Percentiles rank a stretch among this genome's conserved stretches.
phyloP scores from a whole-genome alignment of 306 rosid genomes.

The Castanea mollissima region DNA sequence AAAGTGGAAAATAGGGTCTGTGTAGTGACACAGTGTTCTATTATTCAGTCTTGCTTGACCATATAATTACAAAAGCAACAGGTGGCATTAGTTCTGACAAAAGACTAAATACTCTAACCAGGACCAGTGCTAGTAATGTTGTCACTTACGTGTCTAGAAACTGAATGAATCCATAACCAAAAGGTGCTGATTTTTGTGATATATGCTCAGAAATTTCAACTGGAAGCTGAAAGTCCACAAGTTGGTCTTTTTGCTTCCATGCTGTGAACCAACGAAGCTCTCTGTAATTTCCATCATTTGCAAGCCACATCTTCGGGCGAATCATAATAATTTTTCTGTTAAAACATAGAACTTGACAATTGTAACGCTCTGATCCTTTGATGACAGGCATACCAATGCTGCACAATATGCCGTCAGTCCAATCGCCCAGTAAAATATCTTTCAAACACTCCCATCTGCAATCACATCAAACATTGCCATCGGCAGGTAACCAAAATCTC shows the following conservation, averaged over 20 bases:
- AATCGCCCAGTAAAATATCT: constrained; percentile 71
- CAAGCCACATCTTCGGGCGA: constrained; percentile 92
- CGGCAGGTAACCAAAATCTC: neutral
- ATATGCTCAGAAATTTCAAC: constrained; percentile 58
- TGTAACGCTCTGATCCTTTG: constrained; percentile 83
- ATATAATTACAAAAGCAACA: neutral
- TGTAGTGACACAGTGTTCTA: neutral
- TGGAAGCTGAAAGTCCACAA: constrained; percentile 78
- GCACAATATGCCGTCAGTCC: constrained; percentile 88
- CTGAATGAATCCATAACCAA: constrained; percentile 88
- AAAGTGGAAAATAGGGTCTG: neutral
- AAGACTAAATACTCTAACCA: neutral
- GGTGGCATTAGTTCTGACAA: neutral
- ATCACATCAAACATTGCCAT: constrained; percentile 6
- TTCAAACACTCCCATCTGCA: constrained; percentile 96
- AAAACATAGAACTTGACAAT: constrained; percentile 76
- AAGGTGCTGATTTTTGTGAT: constrained; percentile 67
- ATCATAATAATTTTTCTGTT: constrained; percentile 82
- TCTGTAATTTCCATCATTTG: constrained; percentile 95
- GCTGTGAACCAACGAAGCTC: constrained; percentile 98
- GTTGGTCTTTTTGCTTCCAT: constrained; percentile 75
- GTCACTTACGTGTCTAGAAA: constrained; percentile 83
- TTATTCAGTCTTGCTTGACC: neutral
- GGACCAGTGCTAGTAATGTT: constrained; percentile 17
- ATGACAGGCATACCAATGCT: constrained; percentile 96